Conservation (phyloP, 2,329 filamentous ascomycete genomes). For the Fusarium sp. region DNA sequence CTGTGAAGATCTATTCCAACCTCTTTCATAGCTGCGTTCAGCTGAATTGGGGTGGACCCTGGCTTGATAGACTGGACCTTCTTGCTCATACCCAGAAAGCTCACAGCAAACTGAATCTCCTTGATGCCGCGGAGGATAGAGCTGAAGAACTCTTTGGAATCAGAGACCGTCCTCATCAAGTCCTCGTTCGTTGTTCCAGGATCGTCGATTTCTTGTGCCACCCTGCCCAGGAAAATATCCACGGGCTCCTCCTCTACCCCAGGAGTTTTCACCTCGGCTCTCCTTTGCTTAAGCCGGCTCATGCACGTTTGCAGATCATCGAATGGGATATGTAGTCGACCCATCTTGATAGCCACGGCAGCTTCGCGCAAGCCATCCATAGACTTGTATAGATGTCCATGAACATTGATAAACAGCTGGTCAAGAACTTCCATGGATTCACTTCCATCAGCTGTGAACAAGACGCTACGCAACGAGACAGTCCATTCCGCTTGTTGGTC, state of each 20-base stretch:
- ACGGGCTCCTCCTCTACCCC: conserved; percentile 58
- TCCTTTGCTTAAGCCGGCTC: conserved; percentile 61
- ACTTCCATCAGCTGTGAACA: conserved; percentile 86
- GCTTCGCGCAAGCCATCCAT: conserved; percentile 89
- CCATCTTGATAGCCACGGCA: conserved; percentile 88
- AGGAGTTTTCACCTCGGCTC: conserved; percentile 48
- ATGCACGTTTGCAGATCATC: conserved; percentile 80
- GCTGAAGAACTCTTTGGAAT: conserved; percentile 90
- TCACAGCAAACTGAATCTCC: conserved; percentile 94
- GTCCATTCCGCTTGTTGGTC: conserved; percentile 91
- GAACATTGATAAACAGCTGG: conserved; percentile 86
- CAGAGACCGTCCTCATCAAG: conserved; percentile 84
- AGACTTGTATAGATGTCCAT: conserved; percentile 87
- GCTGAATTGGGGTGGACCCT: conserved; percentile 74
- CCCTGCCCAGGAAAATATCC: conserved; percentile 74
- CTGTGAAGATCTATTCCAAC: conserved; percentile 92
- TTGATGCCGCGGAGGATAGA: conserved; percentile 93
- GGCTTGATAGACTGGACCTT: conserved; percentile 75
- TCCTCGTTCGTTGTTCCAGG: conserved; percentile 73
- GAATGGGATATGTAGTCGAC: conserved; percentile 87
- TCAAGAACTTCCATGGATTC: conserved; percentile 91
- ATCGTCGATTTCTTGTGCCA: conserved; percentile 77
- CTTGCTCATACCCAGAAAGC: conserved; percentile 88
- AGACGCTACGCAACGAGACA: conserved; percentile 81
- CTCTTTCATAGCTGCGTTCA: conserved; percentile 96